Evolutionary conservation across 805 yeast species (phyloP), one percentile per base, ranked within the genome.

Genomic region (Sugiyamaella americana): DNA sequence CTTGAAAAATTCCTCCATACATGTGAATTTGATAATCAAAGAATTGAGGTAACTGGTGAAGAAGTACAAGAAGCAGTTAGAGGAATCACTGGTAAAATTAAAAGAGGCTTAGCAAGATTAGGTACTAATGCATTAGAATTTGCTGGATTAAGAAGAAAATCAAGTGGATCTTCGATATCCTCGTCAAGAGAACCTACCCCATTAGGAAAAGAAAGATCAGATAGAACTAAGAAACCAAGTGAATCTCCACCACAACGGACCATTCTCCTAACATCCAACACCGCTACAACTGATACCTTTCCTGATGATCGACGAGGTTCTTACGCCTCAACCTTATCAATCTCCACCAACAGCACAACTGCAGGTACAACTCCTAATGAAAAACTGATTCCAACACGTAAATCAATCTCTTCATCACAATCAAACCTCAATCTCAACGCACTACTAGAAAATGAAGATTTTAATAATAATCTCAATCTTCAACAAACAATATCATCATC

Each of bases 41-140:
- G 64, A 67, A 79, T 82, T 43, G 74, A 75, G 32, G 81, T 84
- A 5, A 72, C 82, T 2, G 74, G 71, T 40, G 82, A 80, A 48
- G 95, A 87, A 50, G 74, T 85, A 5, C 76, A 80, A 51, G 76
- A 79, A 51, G 95, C 95, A 1, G 87, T 87, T 2, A 74, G 81
- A 30, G 95, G 95, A n/a, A 73, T 87, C 41, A 89, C 88, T 5
- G 74, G 78, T 43, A 72, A 81, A 46, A 71, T 87, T 37, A 77
- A 71, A 54, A 73, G 70, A 48, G 73, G 76, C 21, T 57, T 80
- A 3, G 65, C 73, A 3, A 70, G 69, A 41, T 43, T 61, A 18
- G 63, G 63, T 36, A 46, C 52, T 21, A 50, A 55, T 3, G 63
- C 65, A 1, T 45, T 61, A 29, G 61, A 57, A 30, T 44, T 59